These are phyloP conservation scores for Alternaria gansuensis DNA, from an alignment of 2,329 filamentous ascomycete species.

Conservation along the genomic window DNA sequence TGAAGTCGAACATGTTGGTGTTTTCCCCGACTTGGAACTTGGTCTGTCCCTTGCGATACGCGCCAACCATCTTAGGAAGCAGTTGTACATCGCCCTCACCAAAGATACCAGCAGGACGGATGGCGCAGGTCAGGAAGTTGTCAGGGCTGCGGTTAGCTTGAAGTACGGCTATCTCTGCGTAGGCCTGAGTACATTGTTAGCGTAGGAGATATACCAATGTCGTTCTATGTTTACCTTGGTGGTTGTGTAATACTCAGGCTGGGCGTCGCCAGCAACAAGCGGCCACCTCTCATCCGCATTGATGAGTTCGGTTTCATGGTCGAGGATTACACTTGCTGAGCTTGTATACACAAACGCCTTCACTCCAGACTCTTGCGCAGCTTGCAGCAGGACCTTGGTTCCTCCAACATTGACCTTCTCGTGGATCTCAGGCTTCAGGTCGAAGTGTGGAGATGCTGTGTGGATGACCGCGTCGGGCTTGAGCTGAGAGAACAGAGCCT, in stretches of 20 bases:
- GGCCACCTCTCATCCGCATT: conserved; percentile 62
- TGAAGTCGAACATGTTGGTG: conserved; percentile 64
- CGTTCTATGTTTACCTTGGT: conserved; percentile 54
- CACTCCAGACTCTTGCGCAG: conserved; percentile 58
- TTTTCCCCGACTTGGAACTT: conserved; percentile 63
- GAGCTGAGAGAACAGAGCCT: conserved; percentile 54
- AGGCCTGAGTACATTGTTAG: conserved; percentile 44
- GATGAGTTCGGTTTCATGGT: conserved; percentile 56
- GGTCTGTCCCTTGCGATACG: conserved; percentile 58
- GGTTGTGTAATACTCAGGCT: conserved; percentile 62
- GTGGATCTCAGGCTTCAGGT: conserved; percentile 53
- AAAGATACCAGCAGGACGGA: conserved; percentile 62
- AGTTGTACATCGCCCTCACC: conserved; percentile 60
- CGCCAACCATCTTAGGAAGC: conserved; percentile 57
- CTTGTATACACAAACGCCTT: conserved; percentile 65
- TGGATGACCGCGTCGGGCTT: conserved; percentile 61
- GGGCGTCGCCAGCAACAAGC: conserved; percentile 55
- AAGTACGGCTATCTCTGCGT: conserved; percentile 60
- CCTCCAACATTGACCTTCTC: conserved; percentile 63
- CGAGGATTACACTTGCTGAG: conserved; percentile 60
- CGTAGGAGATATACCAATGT: neutral
- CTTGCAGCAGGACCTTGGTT: conserved; percentile 59
- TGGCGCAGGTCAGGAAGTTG: conserved; percentile 59
- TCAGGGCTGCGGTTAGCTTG: conserved; percentile 58
- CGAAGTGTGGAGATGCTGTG: conserved; percentile 59